Percentiles rank a stretch among this genome's conserved stretches.
phyloP scores from a whole-genome alignment of 2,329 filamentous ascomycete genomes.

The Penicillium sp. region DNA sequence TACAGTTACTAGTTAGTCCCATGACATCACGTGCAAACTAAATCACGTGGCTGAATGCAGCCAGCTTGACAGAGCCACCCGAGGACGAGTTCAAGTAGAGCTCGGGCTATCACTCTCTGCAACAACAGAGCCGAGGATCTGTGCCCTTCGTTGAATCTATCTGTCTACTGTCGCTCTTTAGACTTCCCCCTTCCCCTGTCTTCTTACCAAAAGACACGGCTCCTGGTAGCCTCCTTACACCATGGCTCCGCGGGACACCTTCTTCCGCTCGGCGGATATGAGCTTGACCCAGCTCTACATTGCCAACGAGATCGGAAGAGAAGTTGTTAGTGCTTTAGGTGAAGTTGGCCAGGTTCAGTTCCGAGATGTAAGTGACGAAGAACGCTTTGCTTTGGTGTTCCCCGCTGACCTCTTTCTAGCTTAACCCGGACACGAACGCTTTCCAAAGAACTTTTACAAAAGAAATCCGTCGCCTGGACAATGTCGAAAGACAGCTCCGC shows the following conservation, averaged over 20 bases:
- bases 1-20: background rate
- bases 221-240: slow-evolving; percentile 28
- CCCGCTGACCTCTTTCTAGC: slow-evolving; percentile 52
- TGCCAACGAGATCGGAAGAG: slow-evolving; percentile 95
- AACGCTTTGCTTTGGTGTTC: slow-evolving; percentile 2
- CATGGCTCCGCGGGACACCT: slow-evolving; percentile 77
- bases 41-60: slow-evolving; percentile 21
- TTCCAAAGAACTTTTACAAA: slow-evolving; percentile 98
- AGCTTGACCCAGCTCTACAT: slow-evolving; percentile 99
- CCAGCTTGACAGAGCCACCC: slow-evolving; percentile 17
- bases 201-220: slow-evolving; percentile 25
- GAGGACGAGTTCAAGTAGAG: slow-evolving; percentile 3
- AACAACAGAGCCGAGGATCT: slow-evolving; percentile 11
- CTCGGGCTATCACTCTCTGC: background rate
- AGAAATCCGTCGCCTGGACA: slow-evolving; percentile 94
- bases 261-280: slow-evolving; percentile 99
- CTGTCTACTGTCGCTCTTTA: slow-evolving; percentile 9
- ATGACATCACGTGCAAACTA: background rate
- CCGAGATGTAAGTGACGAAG: slow-evolving; percentile 70
- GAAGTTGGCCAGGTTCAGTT: slow-evolving; percentile 97
- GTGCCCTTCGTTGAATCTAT: slow-evolving; percentile 18
- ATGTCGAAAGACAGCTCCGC: slow-evolving; percentile 94
- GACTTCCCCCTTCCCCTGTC: slow-evolving; percentile 4
- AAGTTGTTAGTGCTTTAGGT: slow-evolving; percentile 93
- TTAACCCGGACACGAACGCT: slow-evolving; percentile 88